Base-by-base conservation (phyloP, 306 rosid species). In the Trifolium dubium region DNA sequence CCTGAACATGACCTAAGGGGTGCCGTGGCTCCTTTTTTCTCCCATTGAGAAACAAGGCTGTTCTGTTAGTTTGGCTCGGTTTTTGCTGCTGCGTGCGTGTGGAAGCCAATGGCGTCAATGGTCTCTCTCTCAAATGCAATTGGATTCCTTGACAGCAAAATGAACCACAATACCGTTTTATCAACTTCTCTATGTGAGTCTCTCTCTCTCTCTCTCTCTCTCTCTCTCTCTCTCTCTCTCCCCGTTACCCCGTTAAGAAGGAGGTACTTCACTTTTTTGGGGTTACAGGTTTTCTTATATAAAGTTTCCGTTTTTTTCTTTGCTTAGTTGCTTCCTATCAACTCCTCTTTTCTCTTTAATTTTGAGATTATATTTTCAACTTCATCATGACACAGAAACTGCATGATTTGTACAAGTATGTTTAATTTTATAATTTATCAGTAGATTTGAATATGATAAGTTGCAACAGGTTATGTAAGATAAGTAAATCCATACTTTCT, bases 31-130 rank as follows among this genome's bases (percentile, higher is more conserved):
- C 23, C 23, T 23, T 23, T 23, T 23, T 23, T 0, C 1, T 41
- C 39, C 39, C 8, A 35, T 35, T 35, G 8, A 35, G 8, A 35
- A 35, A 35, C 39, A 35, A 35, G 39, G 39, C 2, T 35, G 6
- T 35, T 35, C 39, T 35, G 39, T 6, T 35, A 5, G 7, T 35
- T 35, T 9, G 8, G 40, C 40, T 37, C 0, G 9, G 1, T 37
- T 37, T 1, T 37, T 37, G 40, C 40, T 37, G 40, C 40, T 37
- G 39, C 8, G 14, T 74, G 4, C n/a, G 4, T 10, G 62, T 64
- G 64, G 66, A 70, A 71, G 43, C 46, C 83, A 73, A 88, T 88
- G 96, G 80, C 87, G 71, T 77, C 91, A 73, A 78, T 82, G 23
- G 66, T 81, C 50, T 77, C 89, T 66, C 34, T 86, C 12, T 76